Percentiles rank a stretch among this genome's conserved stretches.
These are phyloP conservation scores for Hypericum perforatum DNA, from an alignment of 345 rosid species.

Conservation along the genomic window DNA sequence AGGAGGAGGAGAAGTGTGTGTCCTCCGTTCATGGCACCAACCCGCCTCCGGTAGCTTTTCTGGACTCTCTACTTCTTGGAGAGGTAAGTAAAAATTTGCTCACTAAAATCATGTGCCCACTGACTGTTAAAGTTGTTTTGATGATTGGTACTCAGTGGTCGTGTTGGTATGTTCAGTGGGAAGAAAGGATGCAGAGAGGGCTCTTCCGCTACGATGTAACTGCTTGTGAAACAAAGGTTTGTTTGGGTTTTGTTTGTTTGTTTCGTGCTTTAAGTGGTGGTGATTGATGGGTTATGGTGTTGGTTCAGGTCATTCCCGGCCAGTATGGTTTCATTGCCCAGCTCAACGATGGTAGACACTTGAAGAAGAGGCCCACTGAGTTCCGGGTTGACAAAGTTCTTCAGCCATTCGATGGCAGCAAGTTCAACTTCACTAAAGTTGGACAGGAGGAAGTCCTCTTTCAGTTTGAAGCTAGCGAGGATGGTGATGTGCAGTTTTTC, in stretches of 20 bases:
- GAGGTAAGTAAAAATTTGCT: constrained; percentile 26
- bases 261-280: neutral
- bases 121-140: neutral
- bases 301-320: constrained; percentile 41
- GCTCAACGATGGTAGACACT: constrained; percentile 15
- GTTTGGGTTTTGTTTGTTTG: neutral
- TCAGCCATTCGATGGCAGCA: constrained; percentile 12
- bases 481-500: constrained; percentile 47
- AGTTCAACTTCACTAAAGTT: constrained; percentile 14
- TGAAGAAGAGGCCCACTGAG: constrained; percentile 15
- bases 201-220: constrained; percentile 14
- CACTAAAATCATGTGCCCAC: neutral
- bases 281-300: neutral
- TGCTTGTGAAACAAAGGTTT: constrained; percentile 8
- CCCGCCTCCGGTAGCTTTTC: constrained; percentile 53
- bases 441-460: constrained; percentile 22
- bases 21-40: constrained; percentile 15
- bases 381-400: constrained; percentile 14
- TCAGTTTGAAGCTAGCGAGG: constrained; percentile 80
- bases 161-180: constrained; percentile 13
- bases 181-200: constrained; percentile 8
- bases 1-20: constrained; percentile 8
- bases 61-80: constrained; percentile 69
- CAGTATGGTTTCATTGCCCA: constrained; percentile 12
- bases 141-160: neutral